Percentiles rank a stretch among this genome's conserved stretches.
Conservation (phyloP, 2,329 filamentous ascomycete species). For the Chaetomium sp. region DNA sequence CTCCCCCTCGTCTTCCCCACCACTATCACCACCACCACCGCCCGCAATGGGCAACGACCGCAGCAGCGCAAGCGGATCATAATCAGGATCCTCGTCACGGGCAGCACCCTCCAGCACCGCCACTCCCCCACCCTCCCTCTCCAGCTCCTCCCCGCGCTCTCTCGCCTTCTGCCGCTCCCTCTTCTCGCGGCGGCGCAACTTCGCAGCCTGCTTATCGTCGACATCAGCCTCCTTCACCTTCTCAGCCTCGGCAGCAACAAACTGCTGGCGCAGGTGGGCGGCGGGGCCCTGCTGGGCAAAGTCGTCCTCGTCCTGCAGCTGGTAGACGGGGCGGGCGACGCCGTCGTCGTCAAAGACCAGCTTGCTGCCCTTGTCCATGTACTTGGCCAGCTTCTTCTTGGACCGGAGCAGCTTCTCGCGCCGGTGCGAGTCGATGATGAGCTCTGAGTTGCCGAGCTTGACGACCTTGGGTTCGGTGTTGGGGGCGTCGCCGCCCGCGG, state of each 20-base stretch:
- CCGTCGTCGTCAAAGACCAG: slow-evolving; percentile 93
- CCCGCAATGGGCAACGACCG: slow-evolving; percentile 58
- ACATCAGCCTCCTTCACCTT: slow-evolving; percentile 75
- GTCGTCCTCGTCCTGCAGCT: slow-evolving; percentile 80
- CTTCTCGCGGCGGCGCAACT: slow-evolving; percentile 77
- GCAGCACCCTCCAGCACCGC: slow-evolving; percentile 36
- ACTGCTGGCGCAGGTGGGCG: slow-evolving; percentile 73
- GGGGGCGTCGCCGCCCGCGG: slow-evolving; percentile 47
- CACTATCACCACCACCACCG: slow-evolving; percentile 31
- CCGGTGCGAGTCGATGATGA: slow-evolving; percentile 91
- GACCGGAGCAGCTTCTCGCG: slow-evolving; percentile 92
- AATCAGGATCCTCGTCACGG: slow-evolving; percentile 45
- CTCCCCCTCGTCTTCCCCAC: slow-evolving; percentile 46
- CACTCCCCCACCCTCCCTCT: slow-evolving; percentile 29
- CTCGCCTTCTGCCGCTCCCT: slow-evolving; percentile 70
- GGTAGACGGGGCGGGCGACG: slow-evolving; percentile 80
- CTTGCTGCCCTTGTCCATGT: slow-evolving; percentile 83
- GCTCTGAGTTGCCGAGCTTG: slow-evolving; percentile 66
- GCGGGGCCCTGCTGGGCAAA: slow-evolving; percentile 76
- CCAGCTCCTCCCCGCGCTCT: slow-evolving; percentile 49
- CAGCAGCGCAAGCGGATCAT: slow-evolving; percentile 60
- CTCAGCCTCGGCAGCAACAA: slow-evolving; percentile 73
- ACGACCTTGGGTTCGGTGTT: slow-evolving; percentile 60
- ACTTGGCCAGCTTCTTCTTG: slow-evolving; percentile 91
- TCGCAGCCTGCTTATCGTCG: slow-evolving; percentile 78